Conservation (phyloP, 768 basidiomycete genomes). For the Rhodotorula taiwanensis region DNA sequence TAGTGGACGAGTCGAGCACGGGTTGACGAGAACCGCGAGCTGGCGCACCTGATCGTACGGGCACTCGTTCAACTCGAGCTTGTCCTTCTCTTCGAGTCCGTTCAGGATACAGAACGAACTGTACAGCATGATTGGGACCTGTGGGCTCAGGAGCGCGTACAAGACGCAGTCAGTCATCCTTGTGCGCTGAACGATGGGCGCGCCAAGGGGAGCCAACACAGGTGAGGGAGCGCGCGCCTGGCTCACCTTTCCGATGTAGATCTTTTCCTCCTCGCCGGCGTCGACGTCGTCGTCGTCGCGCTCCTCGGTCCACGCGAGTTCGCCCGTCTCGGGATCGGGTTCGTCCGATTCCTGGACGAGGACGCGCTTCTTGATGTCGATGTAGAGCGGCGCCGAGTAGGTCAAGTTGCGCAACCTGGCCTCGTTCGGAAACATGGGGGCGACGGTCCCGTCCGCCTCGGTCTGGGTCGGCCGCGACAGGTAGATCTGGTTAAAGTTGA, state of each 20-base stretch:
- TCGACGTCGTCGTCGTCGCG: slow-evolving; percentile 23
- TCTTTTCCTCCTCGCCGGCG: slow-evolving; percentile 54
- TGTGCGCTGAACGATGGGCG: too few relatives aligned
- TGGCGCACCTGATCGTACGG: slow-evolving; percentile 77
- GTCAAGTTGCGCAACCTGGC: slow-evolving; percentile 90
- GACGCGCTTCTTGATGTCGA: slow-evolving; percentile 87
- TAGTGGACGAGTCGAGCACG: too few relatives aligned
- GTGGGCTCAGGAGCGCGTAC: not conserved
- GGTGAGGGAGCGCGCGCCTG: too few relatives aligned
- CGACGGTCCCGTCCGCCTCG: slow-evolving; percentile 88
- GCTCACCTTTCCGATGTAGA: slow-evolving; percentile 85
- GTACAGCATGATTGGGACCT: slow-evolving; percentile 81
- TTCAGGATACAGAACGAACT: slow-evolving; percentile 90
- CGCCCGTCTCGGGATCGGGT: slow-evolving; percentile 53
- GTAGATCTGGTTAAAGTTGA: slow-evolving; percentile 96
- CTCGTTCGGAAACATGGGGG: slow-evolving; percentile 93
- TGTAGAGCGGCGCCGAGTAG: slow-evolving; percentile 89
- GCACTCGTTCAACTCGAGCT: slow-evolving; percentile 92
- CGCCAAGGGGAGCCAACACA: too few relatives aligned
- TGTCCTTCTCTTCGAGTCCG: slow-evolving; percentile 65
- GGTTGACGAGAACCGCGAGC: too few relatives aligned
- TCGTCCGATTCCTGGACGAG: slow-evolving; percentile 67
- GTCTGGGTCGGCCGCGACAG: slow-evolving; percentile 89
- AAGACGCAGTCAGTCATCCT: too few relatives aligned
- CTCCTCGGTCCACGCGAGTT: slow-evolving; percentile 35